Evolutionary conservation across 1,139 yeast genomes (phyloP).

Genomic region (Taphrina communis): DNA sequence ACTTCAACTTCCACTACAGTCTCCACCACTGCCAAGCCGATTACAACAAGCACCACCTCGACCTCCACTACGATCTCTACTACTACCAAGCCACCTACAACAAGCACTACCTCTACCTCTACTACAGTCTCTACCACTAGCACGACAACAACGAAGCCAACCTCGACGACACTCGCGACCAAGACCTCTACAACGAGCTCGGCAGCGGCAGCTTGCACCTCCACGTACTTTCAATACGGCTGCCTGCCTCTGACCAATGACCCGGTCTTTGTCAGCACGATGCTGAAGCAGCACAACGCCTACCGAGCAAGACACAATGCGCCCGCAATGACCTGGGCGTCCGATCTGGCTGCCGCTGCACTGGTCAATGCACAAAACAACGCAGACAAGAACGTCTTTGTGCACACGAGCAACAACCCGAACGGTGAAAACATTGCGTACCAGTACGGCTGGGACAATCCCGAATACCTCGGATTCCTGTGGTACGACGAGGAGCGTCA

Average conservation of each 20-base stretch:
- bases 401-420: conserved; percentile 73
- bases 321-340: conserved; percentile 63
- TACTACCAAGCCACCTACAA: conserved; percentile 43
- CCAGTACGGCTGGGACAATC: conserved; percentile 44
- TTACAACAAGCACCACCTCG: not conserved
- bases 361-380: conserved; percentile 67
- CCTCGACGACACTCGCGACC: conserved; percentile 40
- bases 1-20: not conserved
- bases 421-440: conserved; percentile 75
- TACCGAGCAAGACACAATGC: conserved; percentile 68
- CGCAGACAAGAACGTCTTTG: conserved; percentile 68
- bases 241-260: conserved; percentile 42
- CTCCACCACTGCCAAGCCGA: not conserved
- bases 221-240: conserved; percentile 41
- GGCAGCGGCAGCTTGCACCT: conserved; percentile 45
- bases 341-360: conserved; percentile 63
- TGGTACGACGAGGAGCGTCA: conserved; percentile 72
- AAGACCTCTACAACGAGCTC: conserved; percentile 43
- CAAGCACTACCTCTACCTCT: conserved; percentile 33
- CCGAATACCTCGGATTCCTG: conserved; percentile 66
- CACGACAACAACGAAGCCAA: conserved; percentile 41
- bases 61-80: conserved; percentile 35
- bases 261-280: conserved; percentile 49
- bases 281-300: conserved; percentile 62
- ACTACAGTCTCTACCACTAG: conserved; percentile 24